A percentile compares a stretch with the other conserved stretches of the same genome.
These are phyloP conservation scores for Leccinum longicurvipes DNA, from an alignment of 768 basidiomycete genomes.

Conservation along the genomic window DNA sequence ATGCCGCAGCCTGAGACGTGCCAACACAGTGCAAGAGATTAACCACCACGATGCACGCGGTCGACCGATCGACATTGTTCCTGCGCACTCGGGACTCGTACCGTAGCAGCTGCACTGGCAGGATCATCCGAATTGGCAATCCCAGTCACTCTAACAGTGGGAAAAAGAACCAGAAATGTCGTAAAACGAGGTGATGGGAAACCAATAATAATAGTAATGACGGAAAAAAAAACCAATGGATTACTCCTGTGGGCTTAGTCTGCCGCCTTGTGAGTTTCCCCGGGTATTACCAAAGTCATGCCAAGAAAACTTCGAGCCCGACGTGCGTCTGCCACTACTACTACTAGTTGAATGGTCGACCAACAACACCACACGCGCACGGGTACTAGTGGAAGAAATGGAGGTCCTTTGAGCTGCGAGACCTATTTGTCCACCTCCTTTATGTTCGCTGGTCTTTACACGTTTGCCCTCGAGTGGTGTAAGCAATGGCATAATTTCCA, in stretches of 20 bases:
- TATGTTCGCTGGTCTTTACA: conserved; percentile 39
- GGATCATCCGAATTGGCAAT: conserved; percentile 6
- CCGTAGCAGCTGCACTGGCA: conserved; percentile 4
- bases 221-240: not conserved
- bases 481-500: conserved; percentile 56
- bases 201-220: not conserved
- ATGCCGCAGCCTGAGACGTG: not conserved
- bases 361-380: not conserved
- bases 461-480: conserved; percentile 48
- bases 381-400: conserved; percentile 7
- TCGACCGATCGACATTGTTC: conserved; percentile 11
- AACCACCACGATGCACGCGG: conserved; percentile 28
- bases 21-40: conserved; percentile 15
- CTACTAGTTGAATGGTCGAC: not conserved
- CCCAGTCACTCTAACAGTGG: not conserved
- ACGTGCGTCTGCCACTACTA: not conserved
- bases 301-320: not conserved
- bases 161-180: not conserved
- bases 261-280: not conserved
- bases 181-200: conserved; percentile 1
- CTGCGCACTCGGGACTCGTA: conserved; percentile 6
- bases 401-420: conserved; percentile 44
- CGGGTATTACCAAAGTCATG: not conserved
- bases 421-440: conserved; percentile 58
- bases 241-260: not conserved